Percentiles rank a stretch among this genome's conserved stretches.
phyloP scores from a whole-genome alignment of 2,329 filamentous ascomycete genomes.

The Cryoendolithus antarcticus region DNA sequence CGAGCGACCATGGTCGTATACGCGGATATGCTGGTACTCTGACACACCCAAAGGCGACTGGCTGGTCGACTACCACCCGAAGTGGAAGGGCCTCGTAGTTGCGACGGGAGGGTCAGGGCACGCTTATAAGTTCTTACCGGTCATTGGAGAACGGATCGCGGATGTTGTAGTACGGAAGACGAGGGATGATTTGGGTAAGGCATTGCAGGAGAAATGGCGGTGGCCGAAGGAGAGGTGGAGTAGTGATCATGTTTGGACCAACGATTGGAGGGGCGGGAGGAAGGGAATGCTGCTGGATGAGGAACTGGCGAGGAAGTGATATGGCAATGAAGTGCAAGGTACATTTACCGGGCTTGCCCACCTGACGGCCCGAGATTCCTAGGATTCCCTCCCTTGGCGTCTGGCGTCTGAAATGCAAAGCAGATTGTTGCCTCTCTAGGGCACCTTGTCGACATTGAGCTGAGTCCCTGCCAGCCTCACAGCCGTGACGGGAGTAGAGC shows the following conservation, averaged over 20 bases:
- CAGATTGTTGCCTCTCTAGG: too few species aligned
- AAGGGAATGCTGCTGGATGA: conserved; percentile 25
- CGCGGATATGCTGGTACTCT: conserved; percentile 38
- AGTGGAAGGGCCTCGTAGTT: conserved; percentile 35
- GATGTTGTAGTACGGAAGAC: conserved; percentile 31
- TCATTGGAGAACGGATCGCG: conserved; percentile 13
- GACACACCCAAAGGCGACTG: conserved; percentile 41
- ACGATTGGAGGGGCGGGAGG: conserved; percentile 26
- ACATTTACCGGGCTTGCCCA: too few species aligned
- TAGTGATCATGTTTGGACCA: conserved; percentile 24
- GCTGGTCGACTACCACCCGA: conserved; percentile 35
- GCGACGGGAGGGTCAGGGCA: conserved; percentile 47
- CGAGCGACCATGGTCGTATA: conserved; percentile 27
- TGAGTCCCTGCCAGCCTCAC: too few species aligned
- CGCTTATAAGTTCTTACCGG: conserved; percentile 15
- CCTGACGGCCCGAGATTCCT: too few species aligned
- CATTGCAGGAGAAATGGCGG: conserved; percentile 51
- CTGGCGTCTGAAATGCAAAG: too few species aligned
- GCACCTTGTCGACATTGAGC: too few species aligned
- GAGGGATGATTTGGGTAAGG: conserved; percentile 24
- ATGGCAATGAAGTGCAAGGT: too few species aligned
- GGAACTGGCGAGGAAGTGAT: conserved; percentile 19
- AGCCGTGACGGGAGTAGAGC: too few species aligned
- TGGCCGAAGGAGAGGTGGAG: conserved; percentile 30
- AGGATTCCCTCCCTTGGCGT: too few species aligned